These are phyloP conservation scores for Whalleya microplaca DNA, from an alignment of 2,329 filamentous ascomycete genomes.

Conservation along the genomic window DNA sequence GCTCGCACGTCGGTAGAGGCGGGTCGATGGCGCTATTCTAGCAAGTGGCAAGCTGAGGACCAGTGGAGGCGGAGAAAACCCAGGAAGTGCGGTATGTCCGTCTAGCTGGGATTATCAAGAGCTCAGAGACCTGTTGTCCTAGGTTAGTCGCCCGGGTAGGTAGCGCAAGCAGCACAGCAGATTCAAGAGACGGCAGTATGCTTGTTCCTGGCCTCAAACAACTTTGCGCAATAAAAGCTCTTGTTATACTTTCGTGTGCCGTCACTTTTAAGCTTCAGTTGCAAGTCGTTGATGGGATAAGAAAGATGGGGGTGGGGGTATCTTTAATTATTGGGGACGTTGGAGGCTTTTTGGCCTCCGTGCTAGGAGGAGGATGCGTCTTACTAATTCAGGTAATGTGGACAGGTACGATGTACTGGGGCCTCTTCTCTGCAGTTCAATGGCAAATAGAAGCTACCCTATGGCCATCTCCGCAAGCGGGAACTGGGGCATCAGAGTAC, in stretches of 20 bases:
- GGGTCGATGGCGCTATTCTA: conserved; percentile 24
- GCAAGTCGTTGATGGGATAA: conserved; percentile 14
- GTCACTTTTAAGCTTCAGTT: conserved; percentile 15
- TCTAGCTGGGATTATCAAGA: background rate
- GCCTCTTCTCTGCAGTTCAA: conserved; percentile 18
- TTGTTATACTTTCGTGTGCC: conserved; percentile 17
- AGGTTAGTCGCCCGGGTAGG: conserved; percentile 9
- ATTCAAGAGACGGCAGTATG: conserved; percentile 5
- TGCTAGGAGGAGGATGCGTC: conserved; percentile 21
- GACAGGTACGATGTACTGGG: background rate
- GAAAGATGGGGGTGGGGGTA: conserved; percentile 15
- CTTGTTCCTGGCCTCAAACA: conserved; percentile 13
- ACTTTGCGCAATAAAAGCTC: conserved; percentile 12
- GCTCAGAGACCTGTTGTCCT: conserved; percentile 1
- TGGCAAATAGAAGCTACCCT: conserved; percentile 25
- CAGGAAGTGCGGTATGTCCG: conserved; percentile 3
- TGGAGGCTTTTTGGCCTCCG: conserved; percentile 1
- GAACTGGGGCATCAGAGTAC: conserved; percentile 25
- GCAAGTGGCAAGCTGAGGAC: conserved; percentile 22
- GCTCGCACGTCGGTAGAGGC: conserved; percentile 23
- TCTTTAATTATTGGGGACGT: conserved; percentile 9
- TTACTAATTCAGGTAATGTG: conserved; percentile 28
- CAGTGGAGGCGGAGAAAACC: conserved; percentile 20
- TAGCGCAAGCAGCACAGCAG: conserved; percentile 20
- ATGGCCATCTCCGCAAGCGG: conserved; percentile 27